Conservation (phyloP, 2,329 filamentous ascomycete genomes). For the Chaetomium strumarium region DNA sequence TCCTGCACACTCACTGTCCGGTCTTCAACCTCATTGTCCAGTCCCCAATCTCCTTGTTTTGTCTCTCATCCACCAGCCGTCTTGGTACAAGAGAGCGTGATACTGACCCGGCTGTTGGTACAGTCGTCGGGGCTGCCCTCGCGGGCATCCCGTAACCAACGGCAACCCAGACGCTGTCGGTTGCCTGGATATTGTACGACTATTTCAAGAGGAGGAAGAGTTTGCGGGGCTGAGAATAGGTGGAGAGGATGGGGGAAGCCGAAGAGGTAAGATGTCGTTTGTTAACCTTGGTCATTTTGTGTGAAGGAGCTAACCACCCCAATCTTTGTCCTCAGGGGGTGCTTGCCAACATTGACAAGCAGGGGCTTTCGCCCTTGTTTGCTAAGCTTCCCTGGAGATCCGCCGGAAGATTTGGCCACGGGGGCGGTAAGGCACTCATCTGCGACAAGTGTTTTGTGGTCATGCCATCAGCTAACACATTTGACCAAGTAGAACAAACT, state of each 20-base stretch:
- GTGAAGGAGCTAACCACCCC: too few species aligned
- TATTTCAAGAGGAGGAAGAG: background rate
- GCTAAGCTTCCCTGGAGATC: too few species aligned
- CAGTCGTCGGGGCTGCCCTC: constrained; percentile 7
- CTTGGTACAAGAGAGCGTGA: background rate
- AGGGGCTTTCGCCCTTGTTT: too few species aligned
- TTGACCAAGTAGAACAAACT: too few species aligned
- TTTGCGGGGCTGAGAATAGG: background rate
- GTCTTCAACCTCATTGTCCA: background rate
- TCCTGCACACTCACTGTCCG: background rate
- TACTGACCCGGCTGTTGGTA: background rate
- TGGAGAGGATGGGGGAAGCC: background rate
- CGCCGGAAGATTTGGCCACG: too few species aligned
- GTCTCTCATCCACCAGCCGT: background rate
- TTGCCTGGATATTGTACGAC: background rate
- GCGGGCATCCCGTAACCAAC: background rate
- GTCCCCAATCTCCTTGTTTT: background rate
- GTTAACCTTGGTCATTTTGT: too few species aligned
- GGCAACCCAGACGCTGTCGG: background rate
- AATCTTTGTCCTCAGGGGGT: too few species aligned
- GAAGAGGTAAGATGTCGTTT: too few species aligned
- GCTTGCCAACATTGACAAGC: too few species aligned
- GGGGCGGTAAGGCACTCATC: too few species aligned
- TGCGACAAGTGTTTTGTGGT: too few species aligned
- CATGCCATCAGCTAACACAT: too few species aligned